Evolutionary conservation across 495 filamentous ascomycete species (phyloP), one percentile per base, ranked within the genome.

Genomic region (Chaetomium tenue): DNA sequence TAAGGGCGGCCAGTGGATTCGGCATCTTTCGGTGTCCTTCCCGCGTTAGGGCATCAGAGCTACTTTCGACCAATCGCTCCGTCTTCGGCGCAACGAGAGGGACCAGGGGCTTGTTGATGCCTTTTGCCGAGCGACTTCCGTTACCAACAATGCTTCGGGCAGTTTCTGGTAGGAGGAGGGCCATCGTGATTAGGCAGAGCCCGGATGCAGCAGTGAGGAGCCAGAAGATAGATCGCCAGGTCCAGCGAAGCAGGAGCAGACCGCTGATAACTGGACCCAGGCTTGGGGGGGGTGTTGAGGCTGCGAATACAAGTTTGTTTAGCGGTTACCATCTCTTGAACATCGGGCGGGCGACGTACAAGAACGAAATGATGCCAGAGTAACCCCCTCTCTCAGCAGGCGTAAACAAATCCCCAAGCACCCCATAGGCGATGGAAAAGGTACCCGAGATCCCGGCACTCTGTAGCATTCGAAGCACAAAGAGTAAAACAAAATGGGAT

Each of bases 251-350:
- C 3, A 73, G 72, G 0, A 87, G 68, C 0, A 86, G 57, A 0
- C 85, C 84, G 0, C 84, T 83, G 15, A 86, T 76, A 4, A 84
- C 67, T 0, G 82, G 83, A 0, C 80, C 83, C 2, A 84, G 59
- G 0, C 77, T 73, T 73, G 11, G 80, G 81, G 0, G 62, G 64
- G 7, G 75, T 63, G 20, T 70, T 71, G 11, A 72, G 57, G 30
- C 66, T 70, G 28, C 6, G 6, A 30, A 26, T 42, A 1, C 9
- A 50, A 37, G 55, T 47, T 13, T 50, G 20, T 44, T 44, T 44
- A 50, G 46, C 20, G 7, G 5, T 9, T 1, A 6, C 18, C 0
- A 23, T n/a, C 18, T 50, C 3, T 20, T 50, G 8, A 53, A 18
- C 9, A 0, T 15, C n/a, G 25, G 15, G 22, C 7, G 20, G 44